phyloP scores from a whole-genome alignment of 139 green algal species.

The Haematococcus lacustris region DNA sequence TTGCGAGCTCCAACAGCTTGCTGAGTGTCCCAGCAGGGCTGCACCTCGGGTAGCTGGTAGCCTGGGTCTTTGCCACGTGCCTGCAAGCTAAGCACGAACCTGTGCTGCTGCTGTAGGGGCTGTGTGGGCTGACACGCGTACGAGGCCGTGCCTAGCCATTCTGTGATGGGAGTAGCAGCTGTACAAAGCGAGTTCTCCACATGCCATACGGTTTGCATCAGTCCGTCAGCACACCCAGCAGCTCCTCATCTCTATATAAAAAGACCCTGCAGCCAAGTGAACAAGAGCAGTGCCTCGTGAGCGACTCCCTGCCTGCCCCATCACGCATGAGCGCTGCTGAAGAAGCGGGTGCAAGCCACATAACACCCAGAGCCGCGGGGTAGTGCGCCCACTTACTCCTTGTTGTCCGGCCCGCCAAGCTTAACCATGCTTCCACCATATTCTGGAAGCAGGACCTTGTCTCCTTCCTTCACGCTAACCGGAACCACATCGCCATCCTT shows the following conservation, averaged over 20 bases:
- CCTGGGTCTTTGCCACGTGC: no score
- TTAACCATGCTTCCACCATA: constrained; percentile 90
- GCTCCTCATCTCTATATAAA: constrained; percentile 52
- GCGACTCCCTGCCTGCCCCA: neutral
- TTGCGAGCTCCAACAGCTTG: no score
- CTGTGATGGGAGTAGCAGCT: no score
- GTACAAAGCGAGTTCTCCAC: neutral
- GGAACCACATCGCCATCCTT: constrained; percentile 72
- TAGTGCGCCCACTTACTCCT: constrained; percentile 71
- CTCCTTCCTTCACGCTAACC: constrained; percentile 80
- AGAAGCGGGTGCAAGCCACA: neutral
- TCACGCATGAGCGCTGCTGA: neutral
- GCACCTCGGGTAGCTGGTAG: no score
- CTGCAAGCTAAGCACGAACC: no score
- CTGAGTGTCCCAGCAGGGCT: no score
- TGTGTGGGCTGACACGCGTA: no score
- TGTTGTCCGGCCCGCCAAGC: constrained; percentile 60
- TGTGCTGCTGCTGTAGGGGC: no score
- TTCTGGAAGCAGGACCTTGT: constrained; percentile 95
- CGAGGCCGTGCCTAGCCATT: neutral
- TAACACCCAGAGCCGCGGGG: neutral
- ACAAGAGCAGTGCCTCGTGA: neutral
- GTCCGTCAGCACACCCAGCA: constrained; percentile 47
- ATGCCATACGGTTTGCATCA: constrained; percentile 4
- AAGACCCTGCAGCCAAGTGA: neutral